Evolutionary conservation across 2,329 filamentous ascomycete genomes (phyloP).

Genomic region (Colletotrichum sp.): DNA sequence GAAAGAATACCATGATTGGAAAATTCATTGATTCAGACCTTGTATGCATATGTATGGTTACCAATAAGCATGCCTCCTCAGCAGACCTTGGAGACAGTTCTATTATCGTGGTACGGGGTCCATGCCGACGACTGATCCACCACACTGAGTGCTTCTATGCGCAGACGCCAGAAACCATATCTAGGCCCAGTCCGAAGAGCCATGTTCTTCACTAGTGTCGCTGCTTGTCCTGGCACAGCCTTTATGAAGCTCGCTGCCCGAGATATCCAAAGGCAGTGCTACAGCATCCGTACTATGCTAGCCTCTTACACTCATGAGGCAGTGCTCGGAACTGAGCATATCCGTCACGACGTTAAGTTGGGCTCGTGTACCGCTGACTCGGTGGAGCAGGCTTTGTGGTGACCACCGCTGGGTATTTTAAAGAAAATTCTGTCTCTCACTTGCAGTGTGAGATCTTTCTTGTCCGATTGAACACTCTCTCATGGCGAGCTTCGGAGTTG

Average conservation of each 20-base stretch:
- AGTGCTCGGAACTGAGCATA: neutral
- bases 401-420: neutral
- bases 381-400: neutral
- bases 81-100: neutral
- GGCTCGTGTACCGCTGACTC: neutral
- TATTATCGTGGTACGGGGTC: neutral
- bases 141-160: neutral
- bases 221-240: neutral
- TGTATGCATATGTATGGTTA: neutral
- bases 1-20: neutral
- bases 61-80: no score
- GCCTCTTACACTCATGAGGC: neutral
- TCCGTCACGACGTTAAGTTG: neutral
- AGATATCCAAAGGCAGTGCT: neutral
- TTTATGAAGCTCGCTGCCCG: neutral
- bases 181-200: neutral
- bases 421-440: neutral
- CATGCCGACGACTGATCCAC: neutral
- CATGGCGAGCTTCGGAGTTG: neutral
- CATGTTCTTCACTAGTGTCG: neutral
- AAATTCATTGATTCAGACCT: neutral
- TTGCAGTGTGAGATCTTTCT: neutral
- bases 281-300: neutral
- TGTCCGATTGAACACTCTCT: neutral
- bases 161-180: neutral